These are phyloP conservation scores for Fraxinus nigra DNA, from an alignment of 305 asterid genomes.

Conservation along the genomic window DNA sequence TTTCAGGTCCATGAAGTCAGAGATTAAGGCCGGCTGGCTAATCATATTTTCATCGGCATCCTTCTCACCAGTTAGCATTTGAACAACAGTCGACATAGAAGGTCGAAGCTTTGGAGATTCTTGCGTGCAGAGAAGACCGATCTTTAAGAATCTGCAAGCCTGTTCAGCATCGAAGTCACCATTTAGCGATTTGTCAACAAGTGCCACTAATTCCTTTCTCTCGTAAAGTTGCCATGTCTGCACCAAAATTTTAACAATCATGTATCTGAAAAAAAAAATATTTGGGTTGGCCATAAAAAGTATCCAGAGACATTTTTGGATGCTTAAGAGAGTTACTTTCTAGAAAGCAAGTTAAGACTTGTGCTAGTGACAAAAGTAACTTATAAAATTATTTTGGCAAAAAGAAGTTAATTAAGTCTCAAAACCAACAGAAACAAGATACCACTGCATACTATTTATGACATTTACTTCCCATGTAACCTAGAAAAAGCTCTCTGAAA, in stretches of 20 bases:
- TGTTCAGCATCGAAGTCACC: conserved; percentile 77
- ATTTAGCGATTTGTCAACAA: conserved; percentile 58
- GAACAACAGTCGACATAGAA: conserved; percentile 74
- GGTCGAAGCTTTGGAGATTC: conserved; percentile 87
- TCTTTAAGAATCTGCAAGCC: conserved; percentile 75
- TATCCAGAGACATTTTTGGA: not conserved
- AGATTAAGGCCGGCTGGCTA: conserved; percentile 48
- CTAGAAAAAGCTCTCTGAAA: not conserved
- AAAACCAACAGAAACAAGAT: not conserved
- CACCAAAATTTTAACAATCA: conserved; percentile 4
- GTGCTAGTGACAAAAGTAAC: not conserved
- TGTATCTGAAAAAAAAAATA: not conserved
- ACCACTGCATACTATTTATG: not conserved
- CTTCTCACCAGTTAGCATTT: conserved; percentile 61
- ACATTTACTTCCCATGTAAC: not conserved
- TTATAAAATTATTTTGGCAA: not conserved
- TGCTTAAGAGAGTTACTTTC: not conserved
- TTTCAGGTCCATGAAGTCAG: conserved; percentile 91
- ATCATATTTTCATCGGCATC: conserved; percentile 36
- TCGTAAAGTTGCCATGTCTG: conserved; percentile 86
- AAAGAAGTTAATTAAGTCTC: not conserved
- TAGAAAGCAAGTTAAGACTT: not conserved
- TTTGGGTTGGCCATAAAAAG: not conserved
- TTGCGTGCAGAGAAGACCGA: conserved; percentile 90
- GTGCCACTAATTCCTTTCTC: conserved; percentile 53